A percentile compares a stretch with the other conserved stretches of the same genome.
Evolutionary conservation across 306 rosid species (phyloP).

Genomic region (Pyrus pyrifolia): DNA sequence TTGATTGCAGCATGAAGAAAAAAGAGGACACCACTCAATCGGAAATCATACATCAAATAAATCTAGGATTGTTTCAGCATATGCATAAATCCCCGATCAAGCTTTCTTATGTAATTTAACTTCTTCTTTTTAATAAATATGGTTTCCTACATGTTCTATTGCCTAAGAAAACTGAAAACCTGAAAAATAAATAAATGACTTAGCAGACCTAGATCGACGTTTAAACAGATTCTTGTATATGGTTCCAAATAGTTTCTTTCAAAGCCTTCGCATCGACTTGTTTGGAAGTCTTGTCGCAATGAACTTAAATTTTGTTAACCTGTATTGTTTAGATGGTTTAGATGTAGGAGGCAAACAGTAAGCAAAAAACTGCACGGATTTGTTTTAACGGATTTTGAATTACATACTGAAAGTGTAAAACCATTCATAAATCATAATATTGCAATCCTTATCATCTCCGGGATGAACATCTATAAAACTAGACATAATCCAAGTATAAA

Average conservation of each 20-base stretch:
- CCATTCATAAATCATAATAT: not conserved
- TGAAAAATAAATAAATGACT: not conserved
- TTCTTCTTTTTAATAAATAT: not conserved
- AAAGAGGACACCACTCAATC: not conserved
- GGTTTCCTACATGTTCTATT: not conserved
- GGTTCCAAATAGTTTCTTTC: conserved; percentile 76
- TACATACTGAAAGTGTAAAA: not conserved
- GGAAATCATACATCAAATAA: not conserved
- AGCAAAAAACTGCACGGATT: conserved; percentile 6
- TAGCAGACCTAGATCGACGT: conserved; percentile 47
- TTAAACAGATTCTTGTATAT: conserved; percentile 50
- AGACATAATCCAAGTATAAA: too few species aligned
- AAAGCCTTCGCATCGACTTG: conserved; percentile 90
- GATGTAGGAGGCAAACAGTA: conserved; percentile 18
- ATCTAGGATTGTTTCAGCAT: not conserved
- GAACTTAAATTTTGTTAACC: conserved; percentile 91
- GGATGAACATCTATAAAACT: not conserved
- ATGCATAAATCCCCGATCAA: not conserved
- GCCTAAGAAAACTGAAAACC: not conserved
- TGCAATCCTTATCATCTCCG: not conserved
- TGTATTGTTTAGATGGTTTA: conserved; percentile 28
- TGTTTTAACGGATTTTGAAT: not conserved
- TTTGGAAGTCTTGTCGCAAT: conserved; percentile 87
- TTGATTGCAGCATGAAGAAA: not conserved
- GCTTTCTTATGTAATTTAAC: not conserved